Conservation (phyloP, 1,139 yeast species). For the Candida pseudoviswanathii region DNA sequence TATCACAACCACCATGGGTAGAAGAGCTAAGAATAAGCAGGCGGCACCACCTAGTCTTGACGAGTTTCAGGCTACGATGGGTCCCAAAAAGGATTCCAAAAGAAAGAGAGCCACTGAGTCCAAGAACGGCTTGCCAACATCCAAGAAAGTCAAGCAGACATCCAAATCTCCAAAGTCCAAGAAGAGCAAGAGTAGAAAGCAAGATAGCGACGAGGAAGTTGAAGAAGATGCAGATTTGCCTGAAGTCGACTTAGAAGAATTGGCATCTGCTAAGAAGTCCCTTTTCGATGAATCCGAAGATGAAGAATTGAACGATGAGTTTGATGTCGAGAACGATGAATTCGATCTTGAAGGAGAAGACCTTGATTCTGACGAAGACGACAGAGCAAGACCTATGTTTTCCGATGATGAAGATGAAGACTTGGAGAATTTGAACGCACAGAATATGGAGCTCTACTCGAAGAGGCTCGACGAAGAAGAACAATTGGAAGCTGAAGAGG, state of each 20-base stretch:
- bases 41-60: constrained; percentile 87
- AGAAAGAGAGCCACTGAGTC: constrained; percentile 25
- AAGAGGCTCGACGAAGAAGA: constrained; percentile 71
- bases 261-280: constrained; percentile 67
- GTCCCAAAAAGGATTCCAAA: constrained; percentile 44
- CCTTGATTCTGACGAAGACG: constrained; percentile 57
- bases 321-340: constrained; percentile 50
- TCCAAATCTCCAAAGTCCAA: constrained; percentile 6
- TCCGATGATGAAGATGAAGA: constrained; percentile 80
- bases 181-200: constrained; percentile 8
- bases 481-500: constrained; percentile 73
- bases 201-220: constrained; percentile 40
- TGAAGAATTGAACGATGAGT: constrained; percentile 32
- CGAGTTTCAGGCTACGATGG: constrained; percentile 66
- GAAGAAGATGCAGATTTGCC: constrained; percentile 44
- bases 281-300: constrained; percentile 70
- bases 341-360: constrained; percentile 59
- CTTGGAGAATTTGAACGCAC: constrained; percentile 76
- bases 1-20: constrained; percentile 60
- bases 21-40: constrained; percentile 89
- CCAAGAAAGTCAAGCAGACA: constrained; percentile 16
- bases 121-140: constrained; percentile 21
- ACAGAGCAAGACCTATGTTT: constrained; percentile 72
- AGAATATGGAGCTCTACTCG: constrained; percentile 84
- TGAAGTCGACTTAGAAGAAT: constrained; percentile 65